Base-by-base conservation (phyloP, 352 stramenopile genomes). In the Phytophthora aleatoria region DNA sequence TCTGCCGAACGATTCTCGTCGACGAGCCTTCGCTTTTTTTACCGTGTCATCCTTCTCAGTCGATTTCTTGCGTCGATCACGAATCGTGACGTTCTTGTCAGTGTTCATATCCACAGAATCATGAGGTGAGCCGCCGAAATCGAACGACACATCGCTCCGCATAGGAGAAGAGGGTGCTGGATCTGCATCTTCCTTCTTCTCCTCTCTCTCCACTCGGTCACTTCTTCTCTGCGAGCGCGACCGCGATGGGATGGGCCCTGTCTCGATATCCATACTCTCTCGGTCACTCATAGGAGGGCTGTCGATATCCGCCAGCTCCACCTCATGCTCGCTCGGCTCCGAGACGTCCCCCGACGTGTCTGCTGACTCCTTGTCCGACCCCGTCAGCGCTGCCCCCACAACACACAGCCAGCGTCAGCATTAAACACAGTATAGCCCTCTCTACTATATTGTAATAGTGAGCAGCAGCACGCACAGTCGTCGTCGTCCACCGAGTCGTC, bases 341-440 rank as follows among this genome's bases (percentile, higher is more conserved):
- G 78, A 87, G 15, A 71, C 26, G 38, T 79, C 72, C 45, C 61
- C 75, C 10, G 79, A 88, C 47, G 73, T 74, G 42, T 84, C 76
- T 15, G 64, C 74, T 5, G 63, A 54, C 44, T 84, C 73, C 42
- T 79, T 78, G 41, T 87, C 78, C 30, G 66, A 81, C 38, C 62
- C 47, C 9, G 69, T 85, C 53, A 81, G 55, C 54, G 65, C 63
- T 67, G 45, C 49, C 45, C 52, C 41, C 42, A 31, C 42, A 36
- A 7, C 28, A 52, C 12, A 35, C 28, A 67, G 15, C 20, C 8
- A 74, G 43, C 15, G 6, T 64, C 53, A 73, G 43, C 35, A 58
- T 5, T 10, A 20, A 7, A 33, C 20, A 7, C 15, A 16, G 38
- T 7, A 42, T 12, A 52, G 38, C 27, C 2, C 3, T 27, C 8